A percentile compares a stretch with the other conserved stretches of the same genome.
phyloP scores from a whole-genome alignment of 1,284 basidiomycete species.

The Gymnopus androsaceus region DNA sequence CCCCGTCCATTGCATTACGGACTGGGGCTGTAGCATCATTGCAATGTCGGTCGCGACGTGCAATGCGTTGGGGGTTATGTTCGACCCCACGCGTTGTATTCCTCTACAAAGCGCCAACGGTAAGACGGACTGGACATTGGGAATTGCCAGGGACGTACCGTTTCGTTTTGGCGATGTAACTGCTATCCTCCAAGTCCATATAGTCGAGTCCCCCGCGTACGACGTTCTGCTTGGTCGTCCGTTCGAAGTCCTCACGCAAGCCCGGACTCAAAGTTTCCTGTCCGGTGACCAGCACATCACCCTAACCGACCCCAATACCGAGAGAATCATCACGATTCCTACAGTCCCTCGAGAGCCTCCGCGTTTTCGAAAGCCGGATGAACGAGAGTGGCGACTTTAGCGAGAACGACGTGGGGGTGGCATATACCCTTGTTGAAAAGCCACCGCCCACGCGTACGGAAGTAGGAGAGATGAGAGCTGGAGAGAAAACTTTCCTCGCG shows the following conservation, averaged over 20 bases:
- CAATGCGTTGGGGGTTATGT: conserved; percentile 13
- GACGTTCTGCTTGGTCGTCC: conserved; percentile 34
- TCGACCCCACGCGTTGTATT: conserved; percentile 24
- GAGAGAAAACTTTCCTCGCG: no score
- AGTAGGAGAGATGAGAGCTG: no score
- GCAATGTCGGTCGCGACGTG: conserved; percentile 22
- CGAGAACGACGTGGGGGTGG: background rate
- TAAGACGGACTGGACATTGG: conserved; percentile 21
- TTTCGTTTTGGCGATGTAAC: conserved; percentile 25
- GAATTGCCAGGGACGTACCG: conserved; percentile 27
- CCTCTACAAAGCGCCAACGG: conserved; percentile 27
- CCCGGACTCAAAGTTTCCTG: conserved; percentile 6
- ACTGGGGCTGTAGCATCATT: conserved; percentile 27
- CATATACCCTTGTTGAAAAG: background rate
- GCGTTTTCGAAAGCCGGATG: background rate
- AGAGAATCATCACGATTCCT: background rate
- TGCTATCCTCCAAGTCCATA: conserved; percentile 30
- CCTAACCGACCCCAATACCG: background rate
- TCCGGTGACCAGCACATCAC: background rate
- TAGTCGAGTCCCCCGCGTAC: conserved; percentile 31
- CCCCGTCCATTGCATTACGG: conserved; percentile 8
- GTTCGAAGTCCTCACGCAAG: conserved; percentile 33
- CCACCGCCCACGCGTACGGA: no score
- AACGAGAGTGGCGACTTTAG: background rate
- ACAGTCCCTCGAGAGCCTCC: no score